Conservation (phyloP, 495 filamentous ascomycete genomes). For the Thozetella sp. region DNA sequence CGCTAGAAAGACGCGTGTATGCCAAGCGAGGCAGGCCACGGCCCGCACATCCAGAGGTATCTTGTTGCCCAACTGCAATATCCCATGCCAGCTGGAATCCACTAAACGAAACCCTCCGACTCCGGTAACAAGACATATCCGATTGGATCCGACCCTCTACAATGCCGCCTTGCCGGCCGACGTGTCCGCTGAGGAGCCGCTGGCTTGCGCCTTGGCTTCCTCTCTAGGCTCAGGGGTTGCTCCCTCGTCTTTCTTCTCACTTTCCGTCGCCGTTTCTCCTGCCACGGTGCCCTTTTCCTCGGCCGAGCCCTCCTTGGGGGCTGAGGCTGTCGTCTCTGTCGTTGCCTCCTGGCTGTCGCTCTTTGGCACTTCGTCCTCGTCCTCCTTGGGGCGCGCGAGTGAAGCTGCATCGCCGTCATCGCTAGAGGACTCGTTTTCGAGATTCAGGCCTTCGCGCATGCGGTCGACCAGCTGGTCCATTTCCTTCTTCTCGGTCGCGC, state of each 20-base stretch:
- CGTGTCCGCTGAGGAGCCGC: background rate
- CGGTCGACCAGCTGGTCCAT: constrained; percentile 34
- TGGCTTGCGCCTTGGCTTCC: background rate
- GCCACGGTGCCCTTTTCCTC: background rate
- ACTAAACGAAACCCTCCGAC: background rate
- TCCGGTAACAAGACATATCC: too few relatives aligned
- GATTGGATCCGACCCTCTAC: background rate
- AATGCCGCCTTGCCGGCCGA: background rate
- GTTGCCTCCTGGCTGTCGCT: too few relatives aligned
- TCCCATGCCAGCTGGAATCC: too few relatives aligned
- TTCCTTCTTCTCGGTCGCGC: constrained; percentile 25
- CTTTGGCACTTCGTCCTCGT: background rate
- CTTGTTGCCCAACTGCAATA: too few relatives aligned
- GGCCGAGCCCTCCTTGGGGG: background rate
- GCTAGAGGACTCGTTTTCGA: constrained; percentile 20
- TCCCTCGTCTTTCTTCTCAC: background rate
- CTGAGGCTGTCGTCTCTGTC: background rate
- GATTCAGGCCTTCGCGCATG: constrained; percentile 34
- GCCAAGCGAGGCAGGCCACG: too few relatives aligned
- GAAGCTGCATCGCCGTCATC: background rate
- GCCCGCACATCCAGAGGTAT: too few relatives aligned
- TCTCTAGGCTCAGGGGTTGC: background rate
- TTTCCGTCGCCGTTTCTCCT: background rate
- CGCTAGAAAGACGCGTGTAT: too few relatives aligned
- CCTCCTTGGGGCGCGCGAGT: background rate